Evolutionary conservation across 1,284 basidiomycete species (phyloP).

Genomic region (Phellopilus nigrolimitatus): DNA sequence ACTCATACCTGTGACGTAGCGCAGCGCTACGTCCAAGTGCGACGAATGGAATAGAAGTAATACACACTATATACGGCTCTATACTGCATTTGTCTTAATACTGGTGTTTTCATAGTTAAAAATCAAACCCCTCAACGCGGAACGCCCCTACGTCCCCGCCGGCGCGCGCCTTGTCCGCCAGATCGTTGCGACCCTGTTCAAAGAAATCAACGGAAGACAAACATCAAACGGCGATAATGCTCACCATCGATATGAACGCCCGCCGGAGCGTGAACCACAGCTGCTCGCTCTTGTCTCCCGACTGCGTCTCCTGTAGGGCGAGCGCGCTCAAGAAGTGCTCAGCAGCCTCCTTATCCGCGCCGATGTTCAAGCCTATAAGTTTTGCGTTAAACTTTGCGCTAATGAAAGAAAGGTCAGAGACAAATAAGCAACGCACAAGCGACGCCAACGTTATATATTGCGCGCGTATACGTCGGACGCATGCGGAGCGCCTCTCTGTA

Average conservation of each 20-base stretch:
- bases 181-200: slow-evolving; percentile 40
- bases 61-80: too few relatives aligned
- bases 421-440: slow-evolving; percentile 59
- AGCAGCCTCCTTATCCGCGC: slow-evolving; percentile 92
- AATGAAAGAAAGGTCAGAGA: slow-evolving; percentile 4
- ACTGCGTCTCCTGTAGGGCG: slow-evolving; percentile 67
- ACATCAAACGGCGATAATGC: slow-evolving; percentile 25
- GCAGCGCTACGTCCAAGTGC: too few relatives aligned
- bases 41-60: too few relatives aligned
- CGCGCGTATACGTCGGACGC: slow-evolving; percentile 93
- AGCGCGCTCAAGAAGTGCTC: slow-evolving; percentile 95
- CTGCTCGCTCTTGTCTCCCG: slow-evolving; percentile 71
- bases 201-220: slow-evolving; percentile 1
- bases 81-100: too few relatives aligned
- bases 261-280: slow-evolving; percentile 92
- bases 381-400: slow-evolving; percentile 9
- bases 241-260: slow-evolving; percentile 77
- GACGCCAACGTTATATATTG: slow-evolving; percentile 96
- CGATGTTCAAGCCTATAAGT: slow-evolving; percentile 82
- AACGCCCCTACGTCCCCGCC: slow-evolving; percentile 58
- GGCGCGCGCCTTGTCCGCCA: slow-evolving; percentile 42
- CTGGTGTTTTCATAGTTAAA: slow-evolving; percentile 47
- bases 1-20: too few relatives aligned
- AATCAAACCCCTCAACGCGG: slow-evolving; percentile 80
- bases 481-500: slow-evolving; percentile 92